These are phyloP conservation scores for Colletotrichum acutatum DNA, from an alignment of 2,329 filamentous ascomycete species.

Conservation along the genomic window DNA sequence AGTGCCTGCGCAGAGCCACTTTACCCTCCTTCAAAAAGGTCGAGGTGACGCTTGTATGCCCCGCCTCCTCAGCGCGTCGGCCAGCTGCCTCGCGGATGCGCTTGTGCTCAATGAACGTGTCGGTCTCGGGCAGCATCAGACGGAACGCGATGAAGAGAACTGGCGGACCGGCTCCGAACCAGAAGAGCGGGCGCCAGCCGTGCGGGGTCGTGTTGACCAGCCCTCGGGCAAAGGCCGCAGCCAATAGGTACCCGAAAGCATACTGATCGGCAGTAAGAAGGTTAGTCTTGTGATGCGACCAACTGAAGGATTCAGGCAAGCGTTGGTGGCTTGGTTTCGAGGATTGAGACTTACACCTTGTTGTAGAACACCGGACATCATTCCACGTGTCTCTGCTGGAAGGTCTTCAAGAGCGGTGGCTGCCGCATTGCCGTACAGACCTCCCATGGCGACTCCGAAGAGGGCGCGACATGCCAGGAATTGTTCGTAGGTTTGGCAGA, in stretches of 20 bases:
- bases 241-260: conserved; percentile 73
- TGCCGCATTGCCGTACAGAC: conserved; percentile 81
- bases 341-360: conserved; percentile 61
- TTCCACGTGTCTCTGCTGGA: conserved; percentile 73
- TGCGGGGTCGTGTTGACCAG: conserved; percentile 82
- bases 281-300: conserved; percentile 4
- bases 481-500: conserved; percentile 73
- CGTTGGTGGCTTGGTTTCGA: conserved; percentile 48
- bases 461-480: conserved; percentile 81
- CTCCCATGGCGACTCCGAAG: conserved; percentile 86
- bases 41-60: conserved; percentile 61
- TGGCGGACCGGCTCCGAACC: conserved; percentile 87
- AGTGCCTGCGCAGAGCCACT: conserved; percentile 81
- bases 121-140: conserved; percentile 81
- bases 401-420: conserved; percentile 83
- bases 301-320: not conserved
- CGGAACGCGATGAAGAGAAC: conserved; percentile 84
- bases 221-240: conserved; percentile 68
- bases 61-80: conserved; percentile 10
- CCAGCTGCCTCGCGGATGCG: conserved; percentile 63
- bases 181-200: conserved; percentile 86
- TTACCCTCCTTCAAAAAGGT: conserved; percentile 82
- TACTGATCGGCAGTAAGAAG: conserved; percentile 51
- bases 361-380: conserved; percentile 81
- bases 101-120: conserved; percentile 75